Percentiles rank a stretch among this genome's conserved stretches.
Evolutionary conservation across 2,329 filamentous ascomycete genomes (phyloP).

Genomic region (Chaetomium strumarium): DNA sequence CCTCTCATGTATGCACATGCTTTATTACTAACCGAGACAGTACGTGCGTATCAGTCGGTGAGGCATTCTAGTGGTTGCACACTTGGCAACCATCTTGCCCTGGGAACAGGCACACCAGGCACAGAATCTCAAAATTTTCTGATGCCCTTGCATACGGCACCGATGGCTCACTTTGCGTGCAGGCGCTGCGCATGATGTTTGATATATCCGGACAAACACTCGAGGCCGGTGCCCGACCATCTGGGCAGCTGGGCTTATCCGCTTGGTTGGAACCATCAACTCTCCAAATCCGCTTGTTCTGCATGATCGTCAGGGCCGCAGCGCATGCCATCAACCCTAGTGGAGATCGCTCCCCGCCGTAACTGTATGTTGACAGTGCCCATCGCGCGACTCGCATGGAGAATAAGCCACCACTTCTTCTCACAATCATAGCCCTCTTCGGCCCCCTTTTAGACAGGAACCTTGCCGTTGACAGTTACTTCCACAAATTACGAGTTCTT

Average conservation of each 20-base stretch:
- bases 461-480: no score
- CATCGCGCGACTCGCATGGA: no score
- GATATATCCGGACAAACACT: not conserved
- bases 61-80: not conserved
- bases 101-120: not conserved
- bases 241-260: not conserved
- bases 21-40: slow-evolving; percentile 5
- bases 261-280: slow-evolving; percentile 3
- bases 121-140: not conserved
- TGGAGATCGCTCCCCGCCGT: slow-evolving; percentile 2
- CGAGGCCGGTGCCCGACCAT: not conserved
- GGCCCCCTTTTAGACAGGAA: no score
- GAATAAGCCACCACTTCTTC: no score
- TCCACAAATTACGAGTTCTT: no score
- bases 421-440: no score
- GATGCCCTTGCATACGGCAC: no score
- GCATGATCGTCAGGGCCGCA: slow-evolving; percentile 16
- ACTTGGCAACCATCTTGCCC: slow-evolving; percentile 6
- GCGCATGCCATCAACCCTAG: slow-evolving; percentile 1
- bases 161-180: no score
- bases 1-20: not conserved
- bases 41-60: slow-evolving; percentile 5
- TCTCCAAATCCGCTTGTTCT: slow-evolving; percentile 6
- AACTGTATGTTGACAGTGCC: no score
- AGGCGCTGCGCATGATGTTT: not conserved